Conservation (phyloP, 2,329 filamentous ascomycete genomes). For the Ascocoryne sarcoides region DNA sequence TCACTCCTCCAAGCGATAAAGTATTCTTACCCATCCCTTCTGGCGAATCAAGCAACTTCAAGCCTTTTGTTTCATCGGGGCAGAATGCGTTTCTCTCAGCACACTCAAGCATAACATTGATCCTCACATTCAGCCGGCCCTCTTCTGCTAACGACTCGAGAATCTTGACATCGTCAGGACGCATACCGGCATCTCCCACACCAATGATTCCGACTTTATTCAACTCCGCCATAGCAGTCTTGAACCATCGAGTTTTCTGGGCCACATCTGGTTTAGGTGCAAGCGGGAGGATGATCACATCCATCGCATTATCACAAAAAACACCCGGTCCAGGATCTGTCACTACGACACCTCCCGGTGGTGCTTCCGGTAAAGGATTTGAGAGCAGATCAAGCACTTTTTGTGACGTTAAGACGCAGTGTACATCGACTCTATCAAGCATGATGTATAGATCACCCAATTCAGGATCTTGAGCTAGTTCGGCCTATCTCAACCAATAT, state of each 20-base stretch:
- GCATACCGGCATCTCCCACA: conserved; percentile 59
- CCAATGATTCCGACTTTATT: conserved; percentile 59
- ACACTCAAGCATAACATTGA: conserved; percentile 64
- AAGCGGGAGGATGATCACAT: conserved; percentile 41
- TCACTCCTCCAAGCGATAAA: conserved; percentile 53
- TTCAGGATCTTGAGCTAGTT: conserved; percentile 43
- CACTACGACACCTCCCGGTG: conserved; percentile 57
- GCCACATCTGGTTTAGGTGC: conserved; percentile 48
- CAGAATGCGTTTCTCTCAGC: conserved; percentile 56
- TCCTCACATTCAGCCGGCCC: conserved; percentile 50
- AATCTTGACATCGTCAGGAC: conserved; percentile 44
- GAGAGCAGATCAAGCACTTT: conserved; percentile 54
- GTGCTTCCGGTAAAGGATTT: conserved; percentile 33
- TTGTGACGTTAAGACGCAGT: conserved; percentile 61
- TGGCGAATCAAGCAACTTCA: conserved; percentile 15
- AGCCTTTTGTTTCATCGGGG: conserved; percentile 38
- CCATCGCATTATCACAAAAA: conserved; percentile 68
- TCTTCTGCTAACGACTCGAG: conserved; percentile 42
- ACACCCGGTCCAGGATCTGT: conserved; percentile 55
- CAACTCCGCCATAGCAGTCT: conserved; percentile 51
- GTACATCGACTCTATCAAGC: conserved; percentile 61
- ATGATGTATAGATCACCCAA: conserved; percentile 54
- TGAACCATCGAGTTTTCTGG: conserved; percentile 46
- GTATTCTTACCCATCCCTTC: conserved; percentile 16
- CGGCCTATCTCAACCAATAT: conserved; percentile 38